Evolutionary conservation across 139 green algal species (phyloP).

Genomic region (Haematococcus lacustris): DNA sequence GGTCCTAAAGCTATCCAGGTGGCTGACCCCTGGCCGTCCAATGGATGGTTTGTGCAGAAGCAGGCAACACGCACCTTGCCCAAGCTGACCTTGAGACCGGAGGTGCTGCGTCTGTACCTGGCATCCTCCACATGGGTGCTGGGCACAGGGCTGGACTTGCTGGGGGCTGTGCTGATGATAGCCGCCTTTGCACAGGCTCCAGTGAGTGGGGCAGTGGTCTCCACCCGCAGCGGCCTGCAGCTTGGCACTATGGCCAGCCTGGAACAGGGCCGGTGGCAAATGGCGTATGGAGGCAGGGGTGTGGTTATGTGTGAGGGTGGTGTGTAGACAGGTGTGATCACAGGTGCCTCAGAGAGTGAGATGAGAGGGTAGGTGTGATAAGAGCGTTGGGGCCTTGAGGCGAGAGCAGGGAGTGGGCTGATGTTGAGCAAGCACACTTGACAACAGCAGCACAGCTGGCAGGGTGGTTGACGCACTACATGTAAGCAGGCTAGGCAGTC

Average conservation of each 20-base stretch:
- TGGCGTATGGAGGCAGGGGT: too few species aligned
- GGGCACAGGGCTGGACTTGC: slow-evolving; percentile 65
- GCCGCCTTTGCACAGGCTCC: slow-evolving; percentile 71
- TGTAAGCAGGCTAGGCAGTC: too few species aligned
- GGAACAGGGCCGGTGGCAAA: slow-evolving; percentile 19
- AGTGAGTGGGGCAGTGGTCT: slow-evolving; percentile 26
- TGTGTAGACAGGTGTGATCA: too few species aligned
- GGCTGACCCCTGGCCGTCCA: too few species aligned
- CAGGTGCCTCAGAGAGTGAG: too few species aligned
- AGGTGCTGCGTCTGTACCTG: slow-evolving; percentile 60
- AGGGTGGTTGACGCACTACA: too few species aligned
- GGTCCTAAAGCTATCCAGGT: neutral
- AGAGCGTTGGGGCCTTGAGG: too few species aligned
- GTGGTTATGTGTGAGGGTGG: too few species aligned
- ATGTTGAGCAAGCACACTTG: neutral
- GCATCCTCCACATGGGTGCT: slow-evolving; percentile 50
- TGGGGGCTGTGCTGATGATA: slow-evolving; percentile 76
- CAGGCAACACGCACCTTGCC: slow-evolving; percentile 66
- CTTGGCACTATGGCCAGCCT: neutral
- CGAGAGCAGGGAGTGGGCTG: neutral
- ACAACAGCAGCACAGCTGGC: neutral
- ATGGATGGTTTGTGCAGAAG: slow-evolving; percentile 74
- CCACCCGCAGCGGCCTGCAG: neutral
- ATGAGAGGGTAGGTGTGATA: too few species aligned
- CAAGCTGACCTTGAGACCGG: slow-evolving; percentile 26